Percentiles rank a stretch among this genome's conserved stretches.
Conservation (phyloP, 1,284 basidiomycete genomes). For the Cutaneotrichosporon sp. region DNA sequence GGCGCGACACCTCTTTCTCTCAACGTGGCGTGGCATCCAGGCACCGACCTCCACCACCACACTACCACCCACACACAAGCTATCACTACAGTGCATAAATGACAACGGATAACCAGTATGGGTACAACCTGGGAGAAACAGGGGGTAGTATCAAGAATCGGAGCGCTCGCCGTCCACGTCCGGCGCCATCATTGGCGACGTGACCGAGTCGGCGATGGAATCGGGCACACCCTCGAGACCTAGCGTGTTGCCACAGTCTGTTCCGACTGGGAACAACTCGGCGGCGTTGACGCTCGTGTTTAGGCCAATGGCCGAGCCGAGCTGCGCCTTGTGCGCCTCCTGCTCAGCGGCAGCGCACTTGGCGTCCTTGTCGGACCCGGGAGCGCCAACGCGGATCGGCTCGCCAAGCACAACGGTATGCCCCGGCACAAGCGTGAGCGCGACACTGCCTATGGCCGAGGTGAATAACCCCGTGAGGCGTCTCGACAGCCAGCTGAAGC, state of each 20-base stretch:
- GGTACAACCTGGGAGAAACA: background rate
- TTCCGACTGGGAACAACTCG: background rate
- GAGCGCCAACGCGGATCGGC: conserved; percentile 1
- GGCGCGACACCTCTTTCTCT: background rate
- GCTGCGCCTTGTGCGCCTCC: conserved; percentile 3
- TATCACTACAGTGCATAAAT: background rate
- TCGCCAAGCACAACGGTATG: conserved; percentile 15
- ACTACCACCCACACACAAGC: background rate
- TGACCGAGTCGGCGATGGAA: background rate
- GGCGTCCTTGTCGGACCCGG: conserved; percentile 3
- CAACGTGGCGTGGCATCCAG: conserved; percentile 8
- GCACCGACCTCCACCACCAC: conserved; percentile 3
- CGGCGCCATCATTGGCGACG: conserved; percentile 19
- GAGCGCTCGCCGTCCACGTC: conserved; percentile 20
- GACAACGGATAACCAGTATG: background rate
- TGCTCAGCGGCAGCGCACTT: conserved; percentile 4
- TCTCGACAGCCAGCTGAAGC: conserved; percentile 31
- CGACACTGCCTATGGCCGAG: conserved; percentile 25
- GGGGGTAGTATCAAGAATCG: conserved; percentile 6
- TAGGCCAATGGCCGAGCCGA: background rate
- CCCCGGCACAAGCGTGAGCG: conserved; percentile 18
- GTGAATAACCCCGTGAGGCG: conserved; percentile 31
- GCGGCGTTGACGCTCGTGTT: background rate
- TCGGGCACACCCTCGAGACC: conserved; percentile 16
- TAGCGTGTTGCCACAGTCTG: conserved; percentile 13